Base-by-base conservation (phyloP, 225 moss, liverwort and hornwort genomes). In the Lunularia cruciata region DNA sequence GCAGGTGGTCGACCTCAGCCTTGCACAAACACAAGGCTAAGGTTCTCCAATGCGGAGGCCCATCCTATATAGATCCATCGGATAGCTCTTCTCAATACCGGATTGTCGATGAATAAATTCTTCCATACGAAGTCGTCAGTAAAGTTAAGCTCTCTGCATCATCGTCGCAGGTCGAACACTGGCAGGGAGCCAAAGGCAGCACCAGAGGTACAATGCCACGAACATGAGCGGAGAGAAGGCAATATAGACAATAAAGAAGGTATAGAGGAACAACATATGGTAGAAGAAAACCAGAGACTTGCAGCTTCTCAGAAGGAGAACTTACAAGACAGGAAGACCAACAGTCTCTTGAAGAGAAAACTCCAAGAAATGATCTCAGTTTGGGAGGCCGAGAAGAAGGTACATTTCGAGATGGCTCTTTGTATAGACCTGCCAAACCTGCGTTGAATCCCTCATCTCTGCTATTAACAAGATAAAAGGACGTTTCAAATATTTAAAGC, bases 381-480 rank as follows among this genome's bases (percentile, higher is more conserved):
- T 59, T 88, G 87, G 72, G 86, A 90, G 28, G 65, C 58, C 69
- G 86, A 90, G 72, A 94, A 89, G 64, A 73, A 86, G 77, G 88
- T 85, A 15, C 14, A 23, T 11, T 61, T 45, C 6, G 11, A 0
- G 18, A 23, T 8, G 18, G 23, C 20, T 20, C 52, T 32, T 22
- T 5, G 20, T 22, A 5, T 5, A 23, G n/a, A 51, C 25, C 18
- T 51, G 5, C 22, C 22, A 22, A 20, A 0, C 19, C 6, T 1
- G n/a, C n/a, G n/a, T n/a, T n/a, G n/a, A n/a, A n/a, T n/a, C n/a
- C n/a, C n/a, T n/a, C 43, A 43, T 11, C 43, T 2, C 5, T 16
- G 16, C 16, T 11, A 43, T 6, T 43, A 10, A 43, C 12, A 42
- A 12, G 42, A 6, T 12, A 42, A 42, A 12, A 2, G 43, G 43